Evolutionary conservation across 140 eudicot genomes (phyloP).

Genomic region (Erigeron philadelphicus): DNA sequence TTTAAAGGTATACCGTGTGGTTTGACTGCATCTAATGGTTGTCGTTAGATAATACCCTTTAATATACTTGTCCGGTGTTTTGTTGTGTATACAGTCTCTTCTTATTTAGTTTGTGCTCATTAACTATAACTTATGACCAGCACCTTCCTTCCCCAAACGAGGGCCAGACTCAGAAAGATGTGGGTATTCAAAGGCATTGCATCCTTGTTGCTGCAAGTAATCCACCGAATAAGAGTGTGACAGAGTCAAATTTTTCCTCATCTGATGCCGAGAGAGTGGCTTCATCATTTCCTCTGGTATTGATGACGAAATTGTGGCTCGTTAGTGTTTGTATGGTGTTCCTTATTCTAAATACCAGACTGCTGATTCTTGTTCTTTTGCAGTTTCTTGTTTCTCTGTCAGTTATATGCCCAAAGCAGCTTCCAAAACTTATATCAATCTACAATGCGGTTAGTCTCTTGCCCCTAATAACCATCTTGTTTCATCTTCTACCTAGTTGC

Average conservation of each 20-base stretch:
- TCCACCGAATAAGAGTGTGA: constrained; percentile 46
- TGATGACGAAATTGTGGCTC: neutral
- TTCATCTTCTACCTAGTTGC: neutral
- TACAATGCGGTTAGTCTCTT: constrained; percentile 51
- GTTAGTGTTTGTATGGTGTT: constrained; percentile 1
- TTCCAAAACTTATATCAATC: constrained; percentile 69
- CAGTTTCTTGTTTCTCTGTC: constrained; percentile 70
- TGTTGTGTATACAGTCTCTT: neutral
- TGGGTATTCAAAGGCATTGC: constrained; percentile 59
- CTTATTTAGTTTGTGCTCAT: neutral
- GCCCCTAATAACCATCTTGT: too few relatives aligned
- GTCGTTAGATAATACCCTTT: neutral
- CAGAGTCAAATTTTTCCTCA: constrained; percentile 33
- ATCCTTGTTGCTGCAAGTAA: constrained; percentile 77
- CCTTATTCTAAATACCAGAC: constrained; percentile 12
- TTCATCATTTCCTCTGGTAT: constrained; percentile 62
- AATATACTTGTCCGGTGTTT: neutral
- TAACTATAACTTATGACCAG: constrained; percentile 24
- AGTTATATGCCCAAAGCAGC: constrained; percentile 68
- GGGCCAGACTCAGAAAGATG: constrained; percentile 42
- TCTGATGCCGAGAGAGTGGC: constrained; percentile 64
- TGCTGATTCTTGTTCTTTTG: constrained; percentile 11
- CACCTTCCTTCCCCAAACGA: constrained; percentile 42
- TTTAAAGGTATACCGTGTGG: constrained; percentile 40
- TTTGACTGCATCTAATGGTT: neutral